Evolutionary conservation across 176 grass and related monocot species (phyloP).

Genomic region (Puccinellia tenuiflora): DNA sequence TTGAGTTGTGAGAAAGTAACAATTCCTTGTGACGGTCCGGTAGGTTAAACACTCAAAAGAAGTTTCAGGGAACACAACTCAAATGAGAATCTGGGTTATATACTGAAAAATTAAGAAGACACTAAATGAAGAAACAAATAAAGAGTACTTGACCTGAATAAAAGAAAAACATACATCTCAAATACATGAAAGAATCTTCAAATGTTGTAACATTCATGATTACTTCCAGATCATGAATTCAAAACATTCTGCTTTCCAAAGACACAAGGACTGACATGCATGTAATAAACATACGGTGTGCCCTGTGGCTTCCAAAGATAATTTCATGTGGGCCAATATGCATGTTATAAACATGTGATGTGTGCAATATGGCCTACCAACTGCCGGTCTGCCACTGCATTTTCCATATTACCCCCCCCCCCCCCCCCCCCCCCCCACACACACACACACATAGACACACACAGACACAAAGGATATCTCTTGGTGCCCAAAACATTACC

Average conservation of each 20-base stretch:
- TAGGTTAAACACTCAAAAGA: not conserved
- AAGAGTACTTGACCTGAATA: not conserved
- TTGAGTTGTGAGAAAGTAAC: not conserved
- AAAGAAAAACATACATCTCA: not conserved
- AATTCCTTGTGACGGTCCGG: not conserved
- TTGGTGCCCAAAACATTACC: not conserved
- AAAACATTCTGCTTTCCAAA: not conserved
- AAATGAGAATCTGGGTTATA: not conserved
- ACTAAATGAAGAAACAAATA: not conserved
- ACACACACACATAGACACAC: no score
- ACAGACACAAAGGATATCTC: not conserved
- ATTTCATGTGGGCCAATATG: not conserved
- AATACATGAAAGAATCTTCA: not conserved
- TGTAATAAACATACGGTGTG: not conserved
- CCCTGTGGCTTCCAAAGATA: not conserved
- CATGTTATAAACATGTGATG: not conserved
- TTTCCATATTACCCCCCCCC: not conserved
- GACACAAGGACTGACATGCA: not conserved
- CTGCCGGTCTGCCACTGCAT: not conserved
- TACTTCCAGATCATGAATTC: not conserved
- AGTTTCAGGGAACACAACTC: constrained; percentile 5
- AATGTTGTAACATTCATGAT: not conserved
- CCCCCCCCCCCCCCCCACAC: no score
- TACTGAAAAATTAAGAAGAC: constrained; percentile 1
- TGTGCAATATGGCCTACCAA: not conserved